These are phyloP conservation scores for Amylostereum areolatum DNA, from an alignment of 1,284 basidiomycete genomes.

Conservation along the genomic window DNA sequence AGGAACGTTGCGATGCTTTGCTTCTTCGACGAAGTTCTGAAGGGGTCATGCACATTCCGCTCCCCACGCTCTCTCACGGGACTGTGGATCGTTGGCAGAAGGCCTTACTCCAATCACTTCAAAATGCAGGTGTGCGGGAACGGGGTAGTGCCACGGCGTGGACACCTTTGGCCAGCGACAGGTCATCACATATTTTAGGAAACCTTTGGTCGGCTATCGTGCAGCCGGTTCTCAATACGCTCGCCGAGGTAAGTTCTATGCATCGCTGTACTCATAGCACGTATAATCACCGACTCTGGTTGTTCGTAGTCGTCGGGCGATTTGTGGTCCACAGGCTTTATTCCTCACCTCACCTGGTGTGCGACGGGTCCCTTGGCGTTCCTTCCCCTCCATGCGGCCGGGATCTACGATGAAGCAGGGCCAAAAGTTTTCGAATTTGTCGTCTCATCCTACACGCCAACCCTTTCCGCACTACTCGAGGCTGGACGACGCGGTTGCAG, in stretches of 20 bases:
- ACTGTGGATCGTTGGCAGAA: conserved; percentile 3
- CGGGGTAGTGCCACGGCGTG: neutral
- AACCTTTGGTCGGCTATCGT: neutral
- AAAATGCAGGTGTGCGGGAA: neutral
- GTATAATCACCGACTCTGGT: neutral
- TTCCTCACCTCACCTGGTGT: conserved; percentile 17
- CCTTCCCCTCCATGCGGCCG: conserved; percentile 20
- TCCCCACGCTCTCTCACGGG: conserved; percentile 18
- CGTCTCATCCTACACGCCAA: conserved; percentile 20
- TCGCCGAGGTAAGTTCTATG: too few species aligned
- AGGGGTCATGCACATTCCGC: conserved; percentile 3
- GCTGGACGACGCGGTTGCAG: neutral
- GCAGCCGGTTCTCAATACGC: neutral
- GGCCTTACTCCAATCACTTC: neutral
- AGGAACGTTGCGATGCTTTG: neutral
- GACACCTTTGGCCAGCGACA: too few species aligned
- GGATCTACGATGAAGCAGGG: conserved; percentile 7
- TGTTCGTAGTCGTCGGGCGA: neutral
- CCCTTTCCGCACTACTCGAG: conserved; percentile 5
- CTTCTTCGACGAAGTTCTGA: too few species aligned
- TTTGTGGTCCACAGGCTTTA: neutral
- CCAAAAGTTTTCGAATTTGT: conserved; percentile 11
- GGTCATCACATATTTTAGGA: neutral
- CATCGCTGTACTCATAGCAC: too few species aligned
- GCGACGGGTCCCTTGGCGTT: conserved; percentile 17